These are phyloP conservation scores for Fraxinus greggii DNA, from an alignment of 305 asterid species.

Conservation along the genomic window DNA sequence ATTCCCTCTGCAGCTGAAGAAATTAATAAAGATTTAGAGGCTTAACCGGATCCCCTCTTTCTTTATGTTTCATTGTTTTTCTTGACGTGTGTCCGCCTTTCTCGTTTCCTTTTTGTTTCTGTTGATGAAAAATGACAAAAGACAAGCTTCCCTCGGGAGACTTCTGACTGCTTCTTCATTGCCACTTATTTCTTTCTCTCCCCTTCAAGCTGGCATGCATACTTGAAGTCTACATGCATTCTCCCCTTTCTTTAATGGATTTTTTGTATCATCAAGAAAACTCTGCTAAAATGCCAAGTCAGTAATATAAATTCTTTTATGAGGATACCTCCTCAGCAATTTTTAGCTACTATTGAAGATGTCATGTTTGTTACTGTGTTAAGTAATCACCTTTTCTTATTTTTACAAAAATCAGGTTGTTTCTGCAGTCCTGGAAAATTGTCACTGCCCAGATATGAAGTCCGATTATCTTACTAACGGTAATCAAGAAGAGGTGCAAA, in stretches of 20 bases:
- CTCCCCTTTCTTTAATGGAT: not conserved
- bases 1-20: not conserved
- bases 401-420: constrained; percentile 70
- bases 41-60: not conserved
- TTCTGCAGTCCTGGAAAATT: constrained; percentile 69
- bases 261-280: constrained; percentile 10
- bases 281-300: constrained; percentile 14
- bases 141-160: not conserved
- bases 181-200: not conserved
- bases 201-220: not conserved
- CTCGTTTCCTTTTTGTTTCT: not conserved
- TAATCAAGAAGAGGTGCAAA: constrained; percentile 36
- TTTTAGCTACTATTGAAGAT: constrained; percentile 21
- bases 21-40: not conserved
- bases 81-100: not conserved
- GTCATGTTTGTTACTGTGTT: constrained; percentile 14
- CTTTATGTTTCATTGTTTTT: not conserved
- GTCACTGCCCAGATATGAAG: constrained; percentile 38
- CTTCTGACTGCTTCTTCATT: not conserved
- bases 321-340: constrained; percentile 3
- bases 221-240: constrained; percentile 1
- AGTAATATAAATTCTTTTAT: not conserved
- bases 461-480: constrained; percentile 28
- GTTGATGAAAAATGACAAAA: not conserved
- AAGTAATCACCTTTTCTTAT: constrained; percentile 32